phyloP scores from a whole-genome alignment of 2,329 filamentous ascomycete genomes.

The Fonsecaea nubica region DNA sequence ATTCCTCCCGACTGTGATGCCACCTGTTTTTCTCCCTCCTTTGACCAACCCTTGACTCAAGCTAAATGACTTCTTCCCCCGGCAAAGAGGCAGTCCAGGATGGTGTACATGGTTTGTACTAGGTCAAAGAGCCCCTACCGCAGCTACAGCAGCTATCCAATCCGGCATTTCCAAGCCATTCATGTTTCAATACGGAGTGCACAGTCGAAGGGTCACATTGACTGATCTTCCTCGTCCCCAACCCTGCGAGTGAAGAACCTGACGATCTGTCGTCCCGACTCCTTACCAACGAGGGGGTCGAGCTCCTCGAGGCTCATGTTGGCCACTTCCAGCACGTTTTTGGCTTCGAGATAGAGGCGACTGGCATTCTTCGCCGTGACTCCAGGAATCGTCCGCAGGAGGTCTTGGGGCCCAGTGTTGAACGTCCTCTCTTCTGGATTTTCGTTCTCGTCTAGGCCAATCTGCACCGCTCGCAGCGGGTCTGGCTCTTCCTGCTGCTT shows the following conservation, averaged over 20 bases:
- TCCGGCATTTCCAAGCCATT: not conserved
- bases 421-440: constrained; percentile 72
- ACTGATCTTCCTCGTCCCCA: constrained; percentile 52
- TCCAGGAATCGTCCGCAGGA: constrained; percentile 84
- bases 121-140: not conserved
- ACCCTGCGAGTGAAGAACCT: constrained; percentile 78
- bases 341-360: constrained; percentile 72
- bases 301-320: constrained; percentile 82
- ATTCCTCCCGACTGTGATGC: not conserved
- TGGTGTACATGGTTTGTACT: not conserved
- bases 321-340: constrained; percentile 80
- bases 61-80: not conserved
- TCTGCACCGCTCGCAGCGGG: constrained; percentile 81
- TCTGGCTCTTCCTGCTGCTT: constrained; percentile 89
- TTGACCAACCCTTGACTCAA: not conserved
- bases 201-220: constrained; percentile 3
- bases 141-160: not conserved
- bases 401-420: constrained; percentile 85
- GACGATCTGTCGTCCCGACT: constrained; percentile 76
- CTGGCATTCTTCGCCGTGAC: constrained; percentile 79
- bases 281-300: constrained; percentile 74
- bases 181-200: not conserved
- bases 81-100: not conserved
- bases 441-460: constrained; percentile 70
- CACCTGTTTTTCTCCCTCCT: not conserved